Base-by-base conservation (phyloP, 2,329 filamentous ascomycete species). In the Myriosclerotinia curreyana region DNA sequence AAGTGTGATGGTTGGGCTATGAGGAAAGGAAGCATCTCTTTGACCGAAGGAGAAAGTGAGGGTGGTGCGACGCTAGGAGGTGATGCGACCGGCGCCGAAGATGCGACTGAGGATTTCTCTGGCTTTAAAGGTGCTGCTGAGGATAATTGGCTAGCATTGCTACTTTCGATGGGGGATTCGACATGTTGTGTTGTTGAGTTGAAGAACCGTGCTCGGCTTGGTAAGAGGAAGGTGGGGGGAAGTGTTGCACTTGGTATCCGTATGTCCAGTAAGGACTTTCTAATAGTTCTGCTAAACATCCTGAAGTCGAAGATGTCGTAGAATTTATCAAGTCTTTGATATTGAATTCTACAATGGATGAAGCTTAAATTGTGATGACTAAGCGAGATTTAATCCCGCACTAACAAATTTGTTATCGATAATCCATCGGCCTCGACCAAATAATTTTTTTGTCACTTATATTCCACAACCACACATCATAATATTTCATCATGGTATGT, bases 1-100 rank as follows among this genome's bases (percentile, higher is more conserved):
- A 94, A 95, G 82, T 92, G 89, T 28, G 82, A 80, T 3, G 87
- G 85, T 78, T 95, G 91, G 14, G 87, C 83, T 70, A 83, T 83
- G 55, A 95, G 85, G 54, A 91, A 80, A 1, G 90, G 89, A 38
- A 92, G 84, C 55, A 92, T 82, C 66, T 81, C 74, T 68, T 79
- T 80, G 67, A 90, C 80, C 0, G 83, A 84, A 59, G 83, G 77
- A 66, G 82, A 80, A 67, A 89, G 71, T 20, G 70, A 68, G 48
- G 69, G 70, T 61, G 75, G 68, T 34, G 71, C 73, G 12, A 72
- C 65, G 38, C 69, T 65, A 5, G 66, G 54, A 1, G 67, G 44
- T 46, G 70, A 69, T 40, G 66, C 64, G n/a, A 50, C 11, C 7
- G 62, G 58, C 34, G 44, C 52, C 28, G 60, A 42, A 62, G 61